Evolutionary conservation across 768 basidiomycete genomes (phyloP).

Genomic region (Boletus rex-veris): DNA sequence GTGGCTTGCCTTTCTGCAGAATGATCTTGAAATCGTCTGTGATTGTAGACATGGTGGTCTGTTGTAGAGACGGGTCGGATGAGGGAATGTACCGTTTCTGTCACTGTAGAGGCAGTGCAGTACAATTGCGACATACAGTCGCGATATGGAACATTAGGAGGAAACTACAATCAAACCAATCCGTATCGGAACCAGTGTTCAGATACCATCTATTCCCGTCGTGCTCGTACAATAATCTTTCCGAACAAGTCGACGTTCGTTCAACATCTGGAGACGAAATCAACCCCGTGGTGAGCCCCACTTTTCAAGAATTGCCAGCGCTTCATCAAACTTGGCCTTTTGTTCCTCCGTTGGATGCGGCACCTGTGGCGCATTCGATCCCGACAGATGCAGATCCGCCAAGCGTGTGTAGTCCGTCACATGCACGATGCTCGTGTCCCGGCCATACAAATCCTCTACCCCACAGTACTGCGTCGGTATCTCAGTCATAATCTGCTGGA

Average conservation of each 20-base stretch:
- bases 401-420: slow-evolving; percentile 22
- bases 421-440: slow-evolving; percentile 34
- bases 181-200: no score
- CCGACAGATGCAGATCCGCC: slow-evolving; percentile 27
- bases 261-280: no score
- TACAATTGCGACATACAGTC: neutral
- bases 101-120: neutral
- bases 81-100: neutral
- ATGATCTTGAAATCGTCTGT: slow-evolving; percentile 13
- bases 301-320: slow-evolving; percentile 60
- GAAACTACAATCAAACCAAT: no score
- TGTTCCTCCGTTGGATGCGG: slow-evolving; percentile 57
- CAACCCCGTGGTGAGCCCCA: slow-evolving; percentile 26
- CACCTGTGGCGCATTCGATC: slow-evolving; percentile 53
- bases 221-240: no score
- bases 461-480: slow-evolving; percentile 39
- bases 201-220: no score
- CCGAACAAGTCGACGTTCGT: no score
- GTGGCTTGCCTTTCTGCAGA: slow-evolving; percentile 52
- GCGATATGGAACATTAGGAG: neutral
- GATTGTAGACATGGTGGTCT: slow-evolving; percentile 15
- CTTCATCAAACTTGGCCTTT: slow-evolving; percentile 61
- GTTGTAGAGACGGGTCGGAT: neutral
- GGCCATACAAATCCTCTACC: slow-evolving; percentile 67
- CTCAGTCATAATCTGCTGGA: slow-evolving; percentile 57